Evolutionary conservation across 1,284 basidiomycete species (phyloP), one percentile per base, ranked within the genome.

Genomic region (Ceratobasidium sp.): DNA sequence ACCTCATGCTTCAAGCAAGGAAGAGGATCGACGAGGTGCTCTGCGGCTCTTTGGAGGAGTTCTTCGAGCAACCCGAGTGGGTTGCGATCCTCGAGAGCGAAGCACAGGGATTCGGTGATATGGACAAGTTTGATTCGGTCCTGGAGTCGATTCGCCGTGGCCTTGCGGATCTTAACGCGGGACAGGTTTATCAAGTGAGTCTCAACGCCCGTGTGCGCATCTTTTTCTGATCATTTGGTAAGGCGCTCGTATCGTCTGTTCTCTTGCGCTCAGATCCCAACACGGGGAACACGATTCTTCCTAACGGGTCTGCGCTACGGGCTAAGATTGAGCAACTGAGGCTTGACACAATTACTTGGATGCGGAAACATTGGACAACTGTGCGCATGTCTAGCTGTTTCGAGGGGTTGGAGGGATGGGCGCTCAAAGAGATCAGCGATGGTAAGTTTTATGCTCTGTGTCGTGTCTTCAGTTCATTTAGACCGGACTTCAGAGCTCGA

Each of bases 381-480:
- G 86, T 95, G 38, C 84, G 90, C 17, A 86, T 89, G 67, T 87
- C 88, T 49, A 86, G 86, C n/a, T 93, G 92, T 0, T 96, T 98
- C 75, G 87, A 91, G 53, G 78, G 79, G 3, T 81, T 98, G 22
- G 92, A 96, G 56, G 84, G 84, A 5, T 96, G 94, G 93, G 87
- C 90, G 0, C 78, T 96, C 68, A 90, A 94, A 76, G 96, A 98
- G 75, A 91, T 97, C 52, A 86, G 87, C 35, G 86, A 92, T 76
- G 87, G 93, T 94, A 72, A 69, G 88, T 80, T 1, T 62, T 50
- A 43, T 47, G 45, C 20, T 22, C 55, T 72, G 55, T 22, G 57
- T 62, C n/a, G 31, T 7, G 32, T 32, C 17, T 64, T 13, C 31
- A 25, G 56, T 53, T 17, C 35, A 69, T 68, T 69, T 27, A 73